phyloP scores from a whole-genome alignment of 345 rosid genomes.

The Pistacia integerrima region DNA sequence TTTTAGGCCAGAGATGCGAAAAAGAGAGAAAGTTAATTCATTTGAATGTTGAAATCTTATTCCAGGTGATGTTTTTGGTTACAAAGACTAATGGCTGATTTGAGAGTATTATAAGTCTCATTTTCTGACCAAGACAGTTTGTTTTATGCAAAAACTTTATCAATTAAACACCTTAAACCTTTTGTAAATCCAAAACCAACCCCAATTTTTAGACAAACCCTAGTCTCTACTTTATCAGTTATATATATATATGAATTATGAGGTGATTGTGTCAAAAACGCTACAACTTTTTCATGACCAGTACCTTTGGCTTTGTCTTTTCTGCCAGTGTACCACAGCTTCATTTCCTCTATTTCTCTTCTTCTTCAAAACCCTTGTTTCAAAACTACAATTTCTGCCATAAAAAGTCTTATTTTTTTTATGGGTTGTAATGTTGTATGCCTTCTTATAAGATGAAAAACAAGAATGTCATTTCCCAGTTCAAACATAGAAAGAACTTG shows the following conservation, averaged over 20 bases:
- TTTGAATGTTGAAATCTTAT: slow-evolving; percentile 14
- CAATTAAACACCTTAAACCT: neutral
- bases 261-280: neutral
- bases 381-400: neutral
- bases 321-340: neutral
- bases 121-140: slow-evolving; percentile 9
- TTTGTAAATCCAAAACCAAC: slow-evolving; percentile 4
- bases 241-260: no score
- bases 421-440: no score
- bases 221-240: slow-evolving; percentile 12
- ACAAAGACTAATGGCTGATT: neutral
- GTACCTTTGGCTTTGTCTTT: neutral
- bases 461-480: slow-evolving; percentile 30
- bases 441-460: no score
- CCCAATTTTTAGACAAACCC: neutral
- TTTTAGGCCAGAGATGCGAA: slow-evolving; percentile 9
- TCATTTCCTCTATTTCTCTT: neutral
- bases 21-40: neutral
- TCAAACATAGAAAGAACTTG: slow-evolving; percentile 41
- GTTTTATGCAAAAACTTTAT: neutral
- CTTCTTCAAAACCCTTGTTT: neutral
- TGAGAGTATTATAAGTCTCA: neutral
- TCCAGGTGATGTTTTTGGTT: neutral
- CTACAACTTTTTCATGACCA: slow-evolving; percentile 23
- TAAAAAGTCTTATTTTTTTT: neutral